A percentile compares a stretch with the other conserved stretches of the same genome.
Conservation (phyloP, 257 asterid species). For the Fraxinus anomala region DNA sequence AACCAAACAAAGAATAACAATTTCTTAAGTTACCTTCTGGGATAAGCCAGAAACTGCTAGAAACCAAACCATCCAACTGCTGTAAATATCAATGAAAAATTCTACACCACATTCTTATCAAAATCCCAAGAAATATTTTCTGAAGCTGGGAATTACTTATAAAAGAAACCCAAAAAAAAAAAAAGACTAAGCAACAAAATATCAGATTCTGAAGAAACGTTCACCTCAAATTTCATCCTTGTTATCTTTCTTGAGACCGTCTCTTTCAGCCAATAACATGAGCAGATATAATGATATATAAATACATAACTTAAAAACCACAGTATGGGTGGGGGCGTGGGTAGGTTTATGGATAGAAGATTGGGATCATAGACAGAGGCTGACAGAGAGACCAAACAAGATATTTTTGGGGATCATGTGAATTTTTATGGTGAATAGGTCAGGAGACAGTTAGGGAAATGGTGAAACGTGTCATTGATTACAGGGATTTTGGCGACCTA, state of each 20-base stretch:
- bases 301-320: not conserved
- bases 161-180: not conserved
- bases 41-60: conserved; percentile 29
- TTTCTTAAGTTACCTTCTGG: conserved; percentile 25
- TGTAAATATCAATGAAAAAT: conserved; percentile 33
- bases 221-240: not conserved
- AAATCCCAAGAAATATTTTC: conserved; percentile 27
- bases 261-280: not conserved
- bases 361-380: not conserved
- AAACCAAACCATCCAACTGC: conserved; percentile 19
- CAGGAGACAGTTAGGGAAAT: not conserved
- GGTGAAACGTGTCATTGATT: not conserved
- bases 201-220: not conserved
- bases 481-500: not conserved
- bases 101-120: conserved; percentile 52
- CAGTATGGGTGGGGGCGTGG: not conserved
- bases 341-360: not conserved
- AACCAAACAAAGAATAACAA: not conserved
- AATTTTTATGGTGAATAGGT: not conserved
- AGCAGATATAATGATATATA: not conserved
- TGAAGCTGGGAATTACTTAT: not conserved
- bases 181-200: conserved; percentile 8
- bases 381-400: conserved; percentile 5
- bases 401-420: not conserved
- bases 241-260: not conserved